Evolutionary conservation across 768 basidiomycete species (phyloP).

Genomic region (Candolleomyces efflorescens): DNA sequence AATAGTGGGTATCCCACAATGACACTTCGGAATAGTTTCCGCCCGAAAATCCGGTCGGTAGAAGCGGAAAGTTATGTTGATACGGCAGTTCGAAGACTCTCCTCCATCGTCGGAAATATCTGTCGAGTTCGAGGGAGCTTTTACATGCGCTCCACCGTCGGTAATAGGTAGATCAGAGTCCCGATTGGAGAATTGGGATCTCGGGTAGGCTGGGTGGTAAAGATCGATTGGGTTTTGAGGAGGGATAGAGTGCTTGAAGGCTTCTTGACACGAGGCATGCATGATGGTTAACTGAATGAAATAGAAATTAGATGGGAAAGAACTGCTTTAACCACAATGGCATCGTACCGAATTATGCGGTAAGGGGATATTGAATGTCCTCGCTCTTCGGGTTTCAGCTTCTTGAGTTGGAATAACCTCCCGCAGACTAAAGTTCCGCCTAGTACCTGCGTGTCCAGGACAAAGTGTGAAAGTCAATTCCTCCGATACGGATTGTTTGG

Average conservation of each 20-base stretch:
- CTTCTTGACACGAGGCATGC: constrained; percentile 83
- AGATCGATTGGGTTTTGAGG: constrained; percentile 67
- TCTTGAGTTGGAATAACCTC: constrained; percentile 73
- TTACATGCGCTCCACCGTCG: too few species aligned
- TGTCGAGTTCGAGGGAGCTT: too few species aligned
- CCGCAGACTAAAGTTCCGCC: constrained; percentile 66
- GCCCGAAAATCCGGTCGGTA: constrained; percentile 80
- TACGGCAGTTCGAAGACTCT: constrained; percentile 61
- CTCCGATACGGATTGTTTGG: neutral
- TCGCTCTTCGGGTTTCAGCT: constrained; percentile 48
- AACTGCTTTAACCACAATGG: constrained; percentile 5
- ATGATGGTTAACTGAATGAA: constrained; percentile 67
- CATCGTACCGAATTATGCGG: constrained; percentile 76
- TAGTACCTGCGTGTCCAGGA: constrained; percentile 39
- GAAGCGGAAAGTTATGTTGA: constrained; percentile 86
- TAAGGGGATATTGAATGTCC: constrained; percentile 75
- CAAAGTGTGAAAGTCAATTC: constrained; percentile 18
- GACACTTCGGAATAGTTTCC: constrained; percentile 61
- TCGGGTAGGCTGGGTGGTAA: constrained; percentile 57
- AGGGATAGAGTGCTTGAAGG: constrained; percentile 76
- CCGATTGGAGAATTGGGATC: constrained; percentile 4
- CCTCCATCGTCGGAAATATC: constrained; percentile 16
- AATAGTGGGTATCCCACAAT: constrained; percentile 67
- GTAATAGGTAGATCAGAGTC: too few species aligned
- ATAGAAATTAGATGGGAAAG: neutral